Conservation (phyloP, 768 basidiomycete species). For the Chalciporus pseudorubinellus region DNA sequence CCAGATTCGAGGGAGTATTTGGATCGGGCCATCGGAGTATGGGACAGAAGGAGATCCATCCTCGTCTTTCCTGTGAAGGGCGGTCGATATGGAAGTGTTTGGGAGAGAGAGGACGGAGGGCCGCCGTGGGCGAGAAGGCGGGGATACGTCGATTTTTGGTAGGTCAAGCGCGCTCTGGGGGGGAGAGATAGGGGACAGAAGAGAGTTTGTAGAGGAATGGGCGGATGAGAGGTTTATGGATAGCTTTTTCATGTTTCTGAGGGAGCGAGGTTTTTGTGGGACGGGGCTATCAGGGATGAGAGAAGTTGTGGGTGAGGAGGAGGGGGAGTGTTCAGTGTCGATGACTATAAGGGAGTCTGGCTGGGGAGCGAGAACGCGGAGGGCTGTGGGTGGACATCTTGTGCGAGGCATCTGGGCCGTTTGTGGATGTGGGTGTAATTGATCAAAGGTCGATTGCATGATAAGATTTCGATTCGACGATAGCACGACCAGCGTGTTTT, state of each 20-base stretch:
- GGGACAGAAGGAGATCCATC: conserved; percentile 60
- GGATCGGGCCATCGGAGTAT: conserved; percentile 77
- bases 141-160: conserved; percentile 30
- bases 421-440: conserved; percentile 23
- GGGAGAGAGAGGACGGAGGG: conserved; percentile 73
- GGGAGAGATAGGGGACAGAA: conserved; percentile 35
- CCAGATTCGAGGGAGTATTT: conserved; percentile 84
- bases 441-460: conserved; percentile 26
- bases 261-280: conserved; percentile 42
- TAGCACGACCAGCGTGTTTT: conserved; percentile 37
- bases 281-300: conserved; percentile 49
- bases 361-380: conserved; percentile 57
- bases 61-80: conserved; percentile 64
- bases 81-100: conserved; percentile 44
- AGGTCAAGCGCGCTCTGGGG: conserved; percentile 33
- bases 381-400: conserved; percentile 52
- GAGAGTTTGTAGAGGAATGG: conserved; percentile 54
- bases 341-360: conserved; percentile 49
- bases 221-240: conserved; percentile 67
- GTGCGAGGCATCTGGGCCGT: conserved; percentile 42
- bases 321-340: conserved; percentile 41
- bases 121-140: conserved; percentile 49
- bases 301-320: conserved; percentile 44
- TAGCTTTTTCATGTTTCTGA: conserved; percentile 74
- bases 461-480: conserved; percentile 21